Evolutionary conservation across 768 basidiomycete genomes (phyloP).

Genomic region (Boletus sensibilis): DNA sequence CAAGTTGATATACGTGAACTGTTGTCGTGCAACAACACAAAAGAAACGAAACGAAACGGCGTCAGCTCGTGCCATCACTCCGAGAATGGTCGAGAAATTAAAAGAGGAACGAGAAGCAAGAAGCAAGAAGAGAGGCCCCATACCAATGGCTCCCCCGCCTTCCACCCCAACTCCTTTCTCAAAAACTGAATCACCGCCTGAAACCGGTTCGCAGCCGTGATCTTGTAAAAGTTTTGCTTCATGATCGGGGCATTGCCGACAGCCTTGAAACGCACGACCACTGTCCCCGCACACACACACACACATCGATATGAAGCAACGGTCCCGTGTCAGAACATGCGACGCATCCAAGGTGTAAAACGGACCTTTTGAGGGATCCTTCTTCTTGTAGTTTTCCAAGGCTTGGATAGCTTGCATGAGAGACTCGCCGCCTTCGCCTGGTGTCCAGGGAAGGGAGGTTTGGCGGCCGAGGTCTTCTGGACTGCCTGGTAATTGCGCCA

Average conservation of each 20-base stretch:
- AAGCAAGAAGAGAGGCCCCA: slow-evolving; percentile 20
- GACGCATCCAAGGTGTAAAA: background rate
- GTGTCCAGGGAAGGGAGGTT: slow-evolving; percentile 31
- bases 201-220: slow-evolving; percentile 90
- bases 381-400: slow-evolving; percentile 83
- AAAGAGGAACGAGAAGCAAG: background rate
- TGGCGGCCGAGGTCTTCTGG: slow-evolving; percentile 37
- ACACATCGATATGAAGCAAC: background rate
- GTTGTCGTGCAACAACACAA: background rate
- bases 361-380: slow-evolving; percentile 75
- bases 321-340: background rate
- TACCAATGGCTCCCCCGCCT: slow-evolving; percentile 81
- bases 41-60: slow-evolving; percentile 16
- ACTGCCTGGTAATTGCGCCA: slow-evolving; percentile 33
- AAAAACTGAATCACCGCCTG: slow-evolving; percentile 94
- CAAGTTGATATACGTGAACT: slow-evolving; percentile 78
- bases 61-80: slow-evolving; percentile 2
- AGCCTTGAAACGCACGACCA: slow-evolving; percentile 95
- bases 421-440: slow-evolving; percentile 32
- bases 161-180: slow-evolving; percentile 86
- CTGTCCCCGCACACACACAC: slow-evolving; percentile 39
- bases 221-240: slow-evolving; percentile 99
- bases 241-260: slow-evolving; percentile 98
- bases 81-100: too few species aligned
- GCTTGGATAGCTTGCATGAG: slow-evolving; percentile 60